Conservation (phyloP, 345 rosid genomes). For the Aegle marmelos region DNA sequence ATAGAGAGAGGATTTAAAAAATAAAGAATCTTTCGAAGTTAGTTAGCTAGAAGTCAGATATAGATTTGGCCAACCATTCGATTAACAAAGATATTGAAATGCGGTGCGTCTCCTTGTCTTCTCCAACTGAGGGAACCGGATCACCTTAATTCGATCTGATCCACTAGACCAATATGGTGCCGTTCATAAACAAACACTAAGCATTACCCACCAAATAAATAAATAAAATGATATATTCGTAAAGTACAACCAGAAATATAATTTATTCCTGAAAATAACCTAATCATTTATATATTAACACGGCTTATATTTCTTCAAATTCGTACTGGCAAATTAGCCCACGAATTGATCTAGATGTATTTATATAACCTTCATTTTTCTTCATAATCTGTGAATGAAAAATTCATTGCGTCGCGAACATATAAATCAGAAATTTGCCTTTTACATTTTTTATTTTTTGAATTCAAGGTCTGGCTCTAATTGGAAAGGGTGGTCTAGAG, state of each 20-base stretch:
- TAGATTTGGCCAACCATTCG: constrained; percentile 39
- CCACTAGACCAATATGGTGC: background rate
- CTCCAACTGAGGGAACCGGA: constrained; percentile 11
- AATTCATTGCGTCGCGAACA: background rate
- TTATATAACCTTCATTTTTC: background rate
- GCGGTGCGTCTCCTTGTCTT: constrained; percentile 21
- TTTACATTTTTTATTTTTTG: too few relatives aligned
- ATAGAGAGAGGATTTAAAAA: background rate
- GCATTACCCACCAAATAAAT: background rate
- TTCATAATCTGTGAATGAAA: background rate
- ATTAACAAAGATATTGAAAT: background rate
- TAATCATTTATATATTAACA: background rate
- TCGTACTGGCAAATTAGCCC: background rate
- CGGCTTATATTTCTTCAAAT: background rate
- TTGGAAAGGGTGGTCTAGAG: too few relatives aligned
- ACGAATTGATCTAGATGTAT: background rate
- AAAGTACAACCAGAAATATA: background rate
- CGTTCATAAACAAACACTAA: background rate
- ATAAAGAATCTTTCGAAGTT: constrained; percentile 23
- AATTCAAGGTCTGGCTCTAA: too few relatives aligned
- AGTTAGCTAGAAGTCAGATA: constrained; percentile 31
- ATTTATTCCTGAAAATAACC: background rate
- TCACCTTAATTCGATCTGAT: constrained; percentile 1
- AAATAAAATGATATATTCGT: background rate
- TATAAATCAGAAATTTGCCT: too few relatives aligned